A percentile compares a stretch with the other conserved stretches of the same genome.
Evolutionary conservation across 2,329 filamentous ascomycete genomes (phyloP).

Genomic region (Lecanoromycetidae sp.): DNA sequence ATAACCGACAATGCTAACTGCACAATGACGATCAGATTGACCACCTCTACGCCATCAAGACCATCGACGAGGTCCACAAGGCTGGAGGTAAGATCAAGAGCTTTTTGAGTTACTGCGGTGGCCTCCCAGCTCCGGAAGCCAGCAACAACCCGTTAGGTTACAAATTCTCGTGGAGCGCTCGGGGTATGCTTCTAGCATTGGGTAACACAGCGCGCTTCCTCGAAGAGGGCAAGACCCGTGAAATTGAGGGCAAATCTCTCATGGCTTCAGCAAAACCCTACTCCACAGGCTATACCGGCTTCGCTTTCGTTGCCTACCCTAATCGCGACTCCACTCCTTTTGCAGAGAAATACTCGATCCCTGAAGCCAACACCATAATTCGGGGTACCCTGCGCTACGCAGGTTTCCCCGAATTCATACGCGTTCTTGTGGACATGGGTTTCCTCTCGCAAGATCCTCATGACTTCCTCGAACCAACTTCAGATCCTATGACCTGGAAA

Average conservation of each 20-base stretch:
- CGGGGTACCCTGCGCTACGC: constrained; percentile 74
- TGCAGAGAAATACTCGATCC: constrained; percentile 61
- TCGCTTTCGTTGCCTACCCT: constrained; percentile 69
- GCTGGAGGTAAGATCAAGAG: constrained; percentile 72
- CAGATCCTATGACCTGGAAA: constrained; percentile 60
- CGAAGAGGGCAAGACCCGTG: constrained; percentile 62
- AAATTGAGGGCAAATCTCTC: constrained; percentile 54
- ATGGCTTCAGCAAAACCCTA: constrained; percentile 86
- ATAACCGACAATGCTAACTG: no score
- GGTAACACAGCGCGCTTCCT: constrained; percentile 76
- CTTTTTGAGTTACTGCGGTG: constrained; percentile 58
- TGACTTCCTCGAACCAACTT: constrained; percentile 45
- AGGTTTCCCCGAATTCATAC: constrained; percentile 85
- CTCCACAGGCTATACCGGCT: constrained; percentile 43
- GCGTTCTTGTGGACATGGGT: constrained; percentile 74
- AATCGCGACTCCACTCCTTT: constrained; percentile 80
- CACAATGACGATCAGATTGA: no score
- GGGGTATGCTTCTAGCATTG: constrained; percentile 78
- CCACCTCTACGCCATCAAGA: constrained; percentile 67
- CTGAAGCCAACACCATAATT: constrained; percentile 73
- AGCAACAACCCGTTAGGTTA: constrained; percentile 60
- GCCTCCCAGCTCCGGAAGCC: constrained; percentile 44
- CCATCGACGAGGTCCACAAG: constrained; percentile 75
- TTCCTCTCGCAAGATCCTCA: constrained; percentile 65
- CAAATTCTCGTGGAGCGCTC: constrained; percentile 74